Percentiles rank a stretch among this genome's conserved stretches.
Conservation (phyloP, 805 yeast genomes). For the Saccharomycopsis sp. region DNA sequence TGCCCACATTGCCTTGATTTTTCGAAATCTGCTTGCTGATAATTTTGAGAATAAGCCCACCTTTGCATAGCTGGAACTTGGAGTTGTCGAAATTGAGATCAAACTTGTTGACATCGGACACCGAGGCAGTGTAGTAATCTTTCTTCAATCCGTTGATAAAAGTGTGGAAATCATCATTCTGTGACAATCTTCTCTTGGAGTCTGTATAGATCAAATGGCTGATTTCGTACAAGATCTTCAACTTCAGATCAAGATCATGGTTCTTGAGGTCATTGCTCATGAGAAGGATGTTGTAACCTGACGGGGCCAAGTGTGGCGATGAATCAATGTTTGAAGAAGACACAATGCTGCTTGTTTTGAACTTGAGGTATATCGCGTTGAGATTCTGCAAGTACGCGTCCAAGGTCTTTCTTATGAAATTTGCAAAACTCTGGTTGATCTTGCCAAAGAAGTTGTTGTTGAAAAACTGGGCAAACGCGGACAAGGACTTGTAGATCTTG, state of each 20-base stretch:
- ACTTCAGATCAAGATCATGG: conserved; percentile 27
- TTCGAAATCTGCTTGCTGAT: conserved; percentile 49
- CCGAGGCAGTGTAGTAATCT: conserved; percentile 23
- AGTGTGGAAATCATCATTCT: conserved; percentile 32
- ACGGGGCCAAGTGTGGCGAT: neutral
- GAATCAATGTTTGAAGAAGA: neutral
- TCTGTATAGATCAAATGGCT: conserved; percentile 42
- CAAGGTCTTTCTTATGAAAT: conserved; percentile 41
- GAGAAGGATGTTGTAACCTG: conserved; percentile 10
- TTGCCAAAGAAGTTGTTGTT: conserved; percentile 51
- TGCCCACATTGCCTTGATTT: conserved; percentile 56
- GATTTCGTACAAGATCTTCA: conserved; percentile 53
- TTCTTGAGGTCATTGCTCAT: conserved; percentile 15
- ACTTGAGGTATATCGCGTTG: conserved; percentile 20
- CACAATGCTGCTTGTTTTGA: neutral
- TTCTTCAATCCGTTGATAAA: conserved; percentile 35
- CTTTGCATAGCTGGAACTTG: conserved; percentile 53
- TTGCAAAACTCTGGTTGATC: conserved; percentile 65
- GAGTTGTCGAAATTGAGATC: conserved; percentile 46
- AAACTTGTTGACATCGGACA: conserved; percentile 24
- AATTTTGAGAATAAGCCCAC: conserved; percentile 62
- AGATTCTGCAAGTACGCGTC: conserved; percentile 28
- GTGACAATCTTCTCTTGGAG: conserved; percentile 31
- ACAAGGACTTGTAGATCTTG: conserved; percentile 49
- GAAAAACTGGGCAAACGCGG: conserved; percentile 52